Conservation (phyloP, 2,329 filamentous ascomycete species). For the Talaromyces verruculosus region DNA sequence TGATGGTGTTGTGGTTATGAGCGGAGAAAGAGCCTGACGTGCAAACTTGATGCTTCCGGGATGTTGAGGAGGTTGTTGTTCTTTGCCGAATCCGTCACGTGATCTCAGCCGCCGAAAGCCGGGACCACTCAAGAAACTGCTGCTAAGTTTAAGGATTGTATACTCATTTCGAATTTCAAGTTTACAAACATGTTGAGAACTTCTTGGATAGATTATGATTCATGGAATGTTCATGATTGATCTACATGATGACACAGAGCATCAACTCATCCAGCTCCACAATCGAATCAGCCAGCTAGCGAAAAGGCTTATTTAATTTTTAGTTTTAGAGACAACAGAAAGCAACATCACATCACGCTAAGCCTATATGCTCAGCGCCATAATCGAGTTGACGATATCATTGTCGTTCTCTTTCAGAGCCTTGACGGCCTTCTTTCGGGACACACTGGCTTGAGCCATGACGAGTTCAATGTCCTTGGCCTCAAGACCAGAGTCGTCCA, state of each 20-base stretch:
- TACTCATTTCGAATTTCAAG: too few species aligned
- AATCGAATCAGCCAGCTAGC: background rate
- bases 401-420: conserved; percentile 96
- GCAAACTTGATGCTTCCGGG: conserved; percentile 22
- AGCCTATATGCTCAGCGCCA: conserved; percentile 82
- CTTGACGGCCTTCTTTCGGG: conserved; percentile 97
- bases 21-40: conserved; percentile 23
- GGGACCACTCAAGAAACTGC: conserved; percentile 14
- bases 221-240: background rate
- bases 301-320: background rate
- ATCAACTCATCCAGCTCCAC: conserved; percentile 7
- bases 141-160: too few species aligned
- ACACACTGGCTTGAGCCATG: conserved; percentile 96
- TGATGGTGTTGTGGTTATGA: conserved; percentile 21
- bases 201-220: background rate
- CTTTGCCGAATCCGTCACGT: conserved; percentile 19
- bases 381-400: conserved; percentile 99
- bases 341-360: conserved; percentile 14
- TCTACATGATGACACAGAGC: conserved; percentile 8
- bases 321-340: conserved; percentile 12
- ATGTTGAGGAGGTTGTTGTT: conserved; percentile 21
- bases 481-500: conserved; percentile 90
- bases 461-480: conserved; percentile 99
- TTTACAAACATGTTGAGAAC: too few species aligned
- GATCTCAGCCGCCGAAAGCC: conserved; percentile 16